Evolutionary conservation across 441 rosid species (phyloP).

Genomic region (Rhodomyrtus psidioides): DNA sequence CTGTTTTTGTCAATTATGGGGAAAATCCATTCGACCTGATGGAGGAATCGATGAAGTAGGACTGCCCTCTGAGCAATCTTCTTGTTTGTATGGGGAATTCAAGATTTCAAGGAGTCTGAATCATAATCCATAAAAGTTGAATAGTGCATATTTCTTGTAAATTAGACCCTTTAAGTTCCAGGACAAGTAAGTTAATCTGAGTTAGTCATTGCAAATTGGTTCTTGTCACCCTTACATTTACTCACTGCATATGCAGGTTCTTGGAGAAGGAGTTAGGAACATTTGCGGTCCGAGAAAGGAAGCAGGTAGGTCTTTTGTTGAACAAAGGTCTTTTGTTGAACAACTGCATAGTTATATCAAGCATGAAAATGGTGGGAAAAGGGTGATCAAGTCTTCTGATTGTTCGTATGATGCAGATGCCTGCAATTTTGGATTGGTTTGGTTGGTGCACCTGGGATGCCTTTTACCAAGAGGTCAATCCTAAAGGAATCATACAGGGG

Average conservation of each 20-base stretch:
- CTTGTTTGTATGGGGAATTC: conserved; percentile 4
- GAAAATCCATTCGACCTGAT: conserved; percentile 43
- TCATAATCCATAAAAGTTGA: neutral
- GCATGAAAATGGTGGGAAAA: neutral
- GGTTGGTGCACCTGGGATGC: conserved; percentile 55
- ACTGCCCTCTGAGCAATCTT: conserved; percentile 20
- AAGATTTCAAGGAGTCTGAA: neutral
- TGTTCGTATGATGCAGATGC: conserved; percentile 21
- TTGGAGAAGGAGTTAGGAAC: conserved; percentile 36
- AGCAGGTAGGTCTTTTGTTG: conserved; percentile 18
- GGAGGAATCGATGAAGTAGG: conserved; percentile 52
- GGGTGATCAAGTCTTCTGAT: neutral
- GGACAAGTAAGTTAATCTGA: neutral
- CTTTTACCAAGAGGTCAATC: conserved; percentile 30
- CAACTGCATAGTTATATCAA: neutral
- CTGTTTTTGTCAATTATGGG: conserved; percentile 42
- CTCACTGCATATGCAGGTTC: conserved; percentile 19
- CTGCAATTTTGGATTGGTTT: conserved; percentile 34
- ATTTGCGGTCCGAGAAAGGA: conserved; percentile 30
- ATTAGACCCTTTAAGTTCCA: neutral
- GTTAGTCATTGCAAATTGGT: neutral
- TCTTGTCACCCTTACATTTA: neutral
- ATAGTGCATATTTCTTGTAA: neutral
- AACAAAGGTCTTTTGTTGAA: neutral
- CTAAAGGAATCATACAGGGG: conserved; percentile 35